Percentiles rank a stretch among this genome's conserved stretches.
Conservation (phyloP, 805 yeast species). For the Saccharomyces kudriavzevii region DNA sequence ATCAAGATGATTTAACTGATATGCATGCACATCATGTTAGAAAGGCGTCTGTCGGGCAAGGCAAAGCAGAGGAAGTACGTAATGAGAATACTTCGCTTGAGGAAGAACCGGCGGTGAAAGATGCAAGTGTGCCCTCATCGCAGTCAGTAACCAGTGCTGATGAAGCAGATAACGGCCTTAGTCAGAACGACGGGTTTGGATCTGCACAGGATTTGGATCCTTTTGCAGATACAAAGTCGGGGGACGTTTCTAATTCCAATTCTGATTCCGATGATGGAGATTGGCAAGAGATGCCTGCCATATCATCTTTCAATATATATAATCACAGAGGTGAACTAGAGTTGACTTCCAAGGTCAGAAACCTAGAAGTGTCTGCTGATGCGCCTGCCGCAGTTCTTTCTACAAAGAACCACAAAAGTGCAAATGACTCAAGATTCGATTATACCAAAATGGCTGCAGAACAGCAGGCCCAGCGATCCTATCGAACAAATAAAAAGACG, state of each 20-base stretch:
- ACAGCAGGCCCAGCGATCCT: constrained; percentile 71
- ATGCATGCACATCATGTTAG: neutral
- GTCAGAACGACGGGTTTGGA: neutral
- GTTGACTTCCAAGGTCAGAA: constrained; percentile 26
- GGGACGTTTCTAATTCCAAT: constrained; percentile 8
- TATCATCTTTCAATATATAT: constrained; percentile 68
- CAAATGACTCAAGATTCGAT: constrained; percentile 38
- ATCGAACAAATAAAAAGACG: constrained; percentile 45
- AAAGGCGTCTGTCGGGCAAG: neutral
- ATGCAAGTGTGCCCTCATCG: neutral
- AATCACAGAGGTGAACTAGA: constrained; percentile 69
- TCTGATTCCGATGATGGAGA: constrained; percentile 39
- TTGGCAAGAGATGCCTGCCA: constrained; percentile 86
- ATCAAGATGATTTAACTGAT: neutral
- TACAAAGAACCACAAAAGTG: constrained; percentile 1
- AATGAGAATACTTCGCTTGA: neutral
- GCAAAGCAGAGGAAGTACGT: neutral
- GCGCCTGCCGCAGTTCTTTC: constrained; percentile 2
- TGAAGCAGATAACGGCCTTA: neutral
- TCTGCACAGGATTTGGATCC: neutral
- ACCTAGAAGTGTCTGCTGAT: neutral
- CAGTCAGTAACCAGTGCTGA: neutral
- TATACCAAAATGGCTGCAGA: constrained; percentile 86
- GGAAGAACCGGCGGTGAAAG: neutral
- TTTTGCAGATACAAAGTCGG: neutral